Percentiles rank a stretch among this genome's conserved stretches.
Conservation (phyloP, 2,329 filamentous ascomycete genomes). For the Neoarthrinium moseri region DNA sequence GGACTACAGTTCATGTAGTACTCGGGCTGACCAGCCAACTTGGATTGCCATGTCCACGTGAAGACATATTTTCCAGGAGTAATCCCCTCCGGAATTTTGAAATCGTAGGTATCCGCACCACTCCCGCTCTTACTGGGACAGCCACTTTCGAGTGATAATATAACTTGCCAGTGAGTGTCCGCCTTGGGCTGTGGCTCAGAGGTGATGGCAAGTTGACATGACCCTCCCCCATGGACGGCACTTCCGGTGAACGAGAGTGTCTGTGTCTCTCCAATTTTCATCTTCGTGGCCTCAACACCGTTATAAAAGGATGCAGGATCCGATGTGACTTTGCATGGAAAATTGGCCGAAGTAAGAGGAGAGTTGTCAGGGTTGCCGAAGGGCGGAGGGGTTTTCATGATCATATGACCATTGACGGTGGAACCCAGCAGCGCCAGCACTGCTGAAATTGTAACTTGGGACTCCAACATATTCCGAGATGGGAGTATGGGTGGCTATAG, state of each 20-base stretch:
- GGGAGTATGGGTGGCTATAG: no score
- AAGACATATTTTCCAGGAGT: slow-evolving; percentile 64
- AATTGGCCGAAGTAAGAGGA: slow-evolving; percentile 57
- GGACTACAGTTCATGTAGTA: slow-evolving; percentile 62
- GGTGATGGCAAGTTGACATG: slow-evolving; percentile 70
- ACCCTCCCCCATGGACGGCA: slow-evolving; percentile 71
- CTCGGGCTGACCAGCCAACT: slow-evolving; percentile 66
- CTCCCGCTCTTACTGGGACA: slow-evolving; percentile 53
- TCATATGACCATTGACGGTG: slow-evolving; percentile 61
- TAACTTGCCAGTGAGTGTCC: slow-evolving; percentile 63
- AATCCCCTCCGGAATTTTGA: slow-evolving; percentile 59
- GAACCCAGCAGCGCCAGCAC: slow-evolving; percentile 32
- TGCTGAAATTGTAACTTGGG: no score
- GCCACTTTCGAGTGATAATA: slow-evolving; percentile 67
- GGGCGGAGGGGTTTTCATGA: slow-evolving; percentile 57
- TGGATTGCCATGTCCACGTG: slow-evolving; percentile 76
- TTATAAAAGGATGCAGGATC: slow-evolving; percentile 26
- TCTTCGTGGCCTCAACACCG: slow-evolving; percentile 38
- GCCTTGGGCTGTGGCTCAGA: slow-evolving; percentile 46
- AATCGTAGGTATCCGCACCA: slow-evolving; percentile 50
- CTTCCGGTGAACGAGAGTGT: slow-evolving; percentile 55
- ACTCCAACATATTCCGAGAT: no score
- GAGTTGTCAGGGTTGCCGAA: slow-evolving; percentile 50
- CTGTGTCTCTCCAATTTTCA: slow-evolving; percentile 40
- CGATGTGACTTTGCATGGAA: slow-evolving; percentile 61